Base-by-base conservation (phyloP, 495 filamentous ascomycete genomes). In the Aspergillus asperescens region DNA sequence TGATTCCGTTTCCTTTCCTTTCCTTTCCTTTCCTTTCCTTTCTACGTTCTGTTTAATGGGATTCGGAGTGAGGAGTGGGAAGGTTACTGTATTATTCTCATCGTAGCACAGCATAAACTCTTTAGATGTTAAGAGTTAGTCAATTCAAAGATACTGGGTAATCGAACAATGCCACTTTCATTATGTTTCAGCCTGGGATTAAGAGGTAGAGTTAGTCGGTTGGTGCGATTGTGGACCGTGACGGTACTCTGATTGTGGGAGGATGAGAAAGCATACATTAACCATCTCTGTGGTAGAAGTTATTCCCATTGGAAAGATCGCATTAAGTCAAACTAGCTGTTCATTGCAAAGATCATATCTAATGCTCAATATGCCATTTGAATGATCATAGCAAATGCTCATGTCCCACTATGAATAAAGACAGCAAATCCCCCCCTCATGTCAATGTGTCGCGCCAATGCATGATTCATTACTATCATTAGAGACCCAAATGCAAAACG, bases 381-480 rank as follows among this genome's bases (percentile, higher is more conserved):
- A n/a, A 5, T 28, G 27, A 32, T 12, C 10, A 32, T 32, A 7
- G n/a, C 10, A 13, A 7, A 32, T 32, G 29, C n/a, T n/a, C n/a
- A n/a, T n/a, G n/a, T n/a, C 7, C 13, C 22, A 43, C 15, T 9
- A 10, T 22, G 3, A 46, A 7, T 22, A 18, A 39, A 35, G 27
- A 19, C n/a, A 22, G 7, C 32, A 27, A n/a, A 52, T 38, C 22
- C 13, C 27, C 7, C 15, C 20, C 7, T 38, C 23, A 19, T 46
- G 50, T 34, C n/a, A 13, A 47, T 46, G 42, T 44, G 25, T 41
- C 34, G 51, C 51, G n/a, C 42, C 51, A 54, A 54, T 54, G 42
- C 51, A 54, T 47, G 34, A 47, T 54, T 53, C 42, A 46, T 54
- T 23, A 47, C 44, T 46, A 47, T 47, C 27, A 31, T 34, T 47